These are phyloP conservation scores for Quercus variabilis DNA, from an alignment of 306 rosid genomes.

Conservation along the genomic window DNA sequence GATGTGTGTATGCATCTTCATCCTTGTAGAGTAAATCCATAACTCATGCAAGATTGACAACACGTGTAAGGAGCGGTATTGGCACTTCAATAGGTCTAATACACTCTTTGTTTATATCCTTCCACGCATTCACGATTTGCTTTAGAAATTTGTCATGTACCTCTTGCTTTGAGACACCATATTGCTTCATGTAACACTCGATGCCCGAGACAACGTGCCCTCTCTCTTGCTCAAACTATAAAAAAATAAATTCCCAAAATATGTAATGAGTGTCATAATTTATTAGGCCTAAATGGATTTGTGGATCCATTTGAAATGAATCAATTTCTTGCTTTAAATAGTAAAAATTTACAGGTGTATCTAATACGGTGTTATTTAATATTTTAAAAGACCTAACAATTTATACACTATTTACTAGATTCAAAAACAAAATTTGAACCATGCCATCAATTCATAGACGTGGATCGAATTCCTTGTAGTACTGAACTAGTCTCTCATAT, in stretches of 20 bases:
- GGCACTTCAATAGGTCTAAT: neutral
- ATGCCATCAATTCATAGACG: neutral
- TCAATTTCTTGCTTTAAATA: no score
- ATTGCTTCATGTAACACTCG: slow-evolving; percentile 1
- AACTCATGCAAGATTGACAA: neutral
- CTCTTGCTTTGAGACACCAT: neutral
- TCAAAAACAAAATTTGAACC: neutral
- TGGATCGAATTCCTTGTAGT: no score
- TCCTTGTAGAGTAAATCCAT: slow-evolving; percentile 5
- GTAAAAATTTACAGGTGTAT: no score
- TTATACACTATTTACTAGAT: no score
- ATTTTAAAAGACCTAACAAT: no score
- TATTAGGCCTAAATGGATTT: no score
- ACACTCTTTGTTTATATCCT: slow-evolving; percentile 5
- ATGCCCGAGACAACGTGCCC: neutral
- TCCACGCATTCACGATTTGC: slow-evolving; percentile 3
- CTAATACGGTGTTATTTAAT: no score
- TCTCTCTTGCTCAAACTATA: neutral
- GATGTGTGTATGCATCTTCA: slow-evolving; percentile 15
- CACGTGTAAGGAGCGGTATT: neutral
- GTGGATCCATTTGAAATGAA: no score
- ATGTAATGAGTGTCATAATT: no score
- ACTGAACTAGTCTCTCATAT: no score
- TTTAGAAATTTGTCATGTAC: neutral
- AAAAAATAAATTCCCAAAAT: neutral